Conservation (phyloP, 306 rosid species). For the Ceratonia siliqua region DNA sequence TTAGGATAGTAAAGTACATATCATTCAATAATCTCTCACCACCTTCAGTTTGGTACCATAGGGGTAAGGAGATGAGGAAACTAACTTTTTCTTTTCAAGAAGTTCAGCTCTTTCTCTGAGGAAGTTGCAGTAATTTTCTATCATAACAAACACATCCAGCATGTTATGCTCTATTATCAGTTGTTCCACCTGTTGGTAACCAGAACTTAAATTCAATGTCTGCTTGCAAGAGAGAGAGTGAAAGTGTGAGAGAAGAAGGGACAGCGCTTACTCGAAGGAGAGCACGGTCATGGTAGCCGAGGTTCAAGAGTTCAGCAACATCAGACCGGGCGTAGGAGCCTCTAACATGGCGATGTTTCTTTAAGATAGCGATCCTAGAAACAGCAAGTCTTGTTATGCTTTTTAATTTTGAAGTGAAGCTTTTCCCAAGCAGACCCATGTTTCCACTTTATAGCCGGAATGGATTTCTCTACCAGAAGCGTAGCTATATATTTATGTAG, state of each 20-base stretch:
- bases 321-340: conserved; percentile 54
- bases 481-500: neutral
- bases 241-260: neutral
- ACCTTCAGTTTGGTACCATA: neutral
- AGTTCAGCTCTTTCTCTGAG: conserved; percentile 44
- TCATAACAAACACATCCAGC: conserved; percentile 54
- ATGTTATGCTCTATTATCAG: conserved; percentile 59
- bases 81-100: conserved; percentile 51
- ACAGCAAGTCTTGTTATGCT: conserved; percentile 43
- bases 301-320: conserved; percentile 55
- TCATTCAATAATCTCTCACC: neutral
- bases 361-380: conserved; percentile 59
- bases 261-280: conserved; percentile 53
- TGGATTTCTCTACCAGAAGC: neutral
- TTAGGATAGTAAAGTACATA: neutral
- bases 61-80: conserved; percentile 2
- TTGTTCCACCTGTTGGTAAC: conserved; percentile 56
- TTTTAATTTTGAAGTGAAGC: conserved; percentile 52
- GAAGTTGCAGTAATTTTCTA: conserved; percentile 52
- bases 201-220: conserved; percentile 7
- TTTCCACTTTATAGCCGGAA: conserved; percentile 1
- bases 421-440: conserved; percentile 66
- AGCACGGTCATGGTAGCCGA: conserved; percentile 62
- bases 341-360: conserved; percentile 52
- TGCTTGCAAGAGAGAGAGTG: neutral